Evolutionary conservation across 805 yeast species (phyloP).

Genomic region (Limtongia smithiae): DNA sequence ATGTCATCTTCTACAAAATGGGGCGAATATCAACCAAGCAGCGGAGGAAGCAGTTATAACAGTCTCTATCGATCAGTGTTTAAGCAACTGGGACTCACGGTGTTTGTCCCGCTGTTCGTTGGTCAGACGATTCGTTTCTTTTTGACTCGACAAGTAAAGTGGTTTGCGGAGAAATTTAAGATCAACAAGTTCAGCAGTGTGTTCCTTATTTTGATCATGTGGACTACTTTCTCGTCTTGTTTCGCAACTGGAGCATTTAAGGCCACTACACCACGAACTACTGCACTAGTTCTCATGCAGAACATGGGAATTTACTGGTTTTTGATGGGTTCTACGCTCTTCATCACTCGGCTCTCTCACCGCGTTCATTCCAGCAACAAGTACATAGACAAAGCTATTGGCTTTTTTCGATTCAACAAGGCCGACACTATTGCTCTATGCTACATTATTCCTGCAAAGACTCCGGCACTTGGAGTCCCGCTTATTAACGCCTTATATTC

Average conservation of each 20-base stretch:
- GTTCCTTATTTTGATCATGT: constrained; percentile 74
- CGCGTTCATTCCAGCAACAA: constrained; percentile 20
- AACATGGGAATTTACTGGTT: constrained; percentile 75
- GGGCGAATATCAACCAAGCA: constrained; percentile 30
- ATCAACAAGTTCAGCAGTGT: constrained; percentile 71
- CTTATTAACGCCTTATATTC: constrained; percentile 77
- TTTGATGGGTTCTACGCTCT: constrained; percentile 61
- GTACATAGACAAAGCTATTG: constrained; percentile 17
- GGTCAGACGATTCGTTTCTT: constrained; percentile 78
- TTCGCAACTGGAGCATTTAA: constrained; percentile 78
- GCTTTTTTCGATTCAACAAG: constrained; percentile 61
- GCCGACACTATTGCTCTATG: constrained; percentile 73
- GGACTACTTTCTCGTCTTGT: constrained; percentile 46
- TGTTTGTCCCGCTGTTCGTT: constrained; percentile 78
- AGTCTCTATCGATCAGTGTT: constrained; percentile 69
- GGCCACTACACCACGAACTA: constrained; percentile 59
- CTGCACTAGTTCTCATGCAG: constrained; percentile 74
- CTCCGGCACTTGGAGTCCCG: constrained; percentile 89
- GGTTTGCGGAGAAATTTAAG: constrained; percentile 54
- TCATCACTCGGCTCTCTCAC: constrained; percentile 56
- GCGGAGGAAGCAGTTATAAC: constrained; percentile 31
- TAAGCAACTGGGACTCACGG: constrained; percentile 85
- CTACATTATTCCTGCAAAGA: constrained; percentile 89
- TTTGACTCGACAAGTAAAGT: constrained; percentile 59
- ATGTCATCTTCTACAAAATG: constrained; percentile 72